Evolutionary conservation across 352 stramenopile species (phyloP).

Genomic region (Globisporangium spinosum): DNA sequence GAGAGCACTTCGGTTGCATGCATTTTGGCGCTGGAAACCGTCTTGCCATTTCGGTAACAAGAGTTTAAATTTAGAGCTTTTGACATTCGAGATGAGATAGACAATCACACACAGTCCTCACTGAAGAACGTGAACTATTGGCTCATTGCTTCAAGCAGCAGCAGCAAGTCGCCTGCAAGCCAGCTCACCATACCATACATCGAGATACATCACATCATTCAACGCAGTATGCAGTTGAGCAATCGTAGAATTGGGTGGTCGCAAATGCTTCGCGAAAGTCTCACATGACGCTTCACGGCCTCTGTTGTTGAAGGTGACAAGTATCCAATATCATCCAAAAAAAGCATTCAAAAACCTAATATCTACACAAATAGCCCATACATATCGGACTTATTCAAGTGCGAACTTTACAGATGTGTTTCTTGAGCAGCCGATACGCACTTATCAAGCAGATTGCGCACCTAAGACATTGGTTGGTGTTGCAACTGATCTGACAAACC

Average conservation of each 20-base stretch:
- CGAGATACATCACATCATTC: no score
- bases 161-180: neutral
- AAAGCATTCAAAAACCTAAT: neutral
- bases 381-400: neutral
- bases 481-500: constrained; percentile 3
- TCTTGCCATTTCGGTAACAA: neutral
- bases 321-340: neutral
- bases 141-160: no score
- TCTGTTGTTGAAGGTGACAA: neutral
- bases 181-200: neutral
- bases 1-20: neutral
- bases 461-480: constrained; percentile 8
- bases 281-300: neutral
- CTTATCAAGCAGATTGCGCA: neutral
- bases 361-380: neutral
- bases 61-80: constrained; percentile 3
- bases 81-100: neutral
- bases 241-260: neutral
- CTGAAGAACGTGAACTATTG: no score
- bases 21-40: neutral
- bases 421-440: neutral
- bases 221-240: no score
- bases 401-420: neutral
- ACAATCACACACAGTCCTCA: neutral
- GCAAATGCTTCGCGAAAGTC: neutral